A percentile compares a stretch with the other conserved stretches of the same genome.
Evolutionary conservation across 2,329 filamentous ascomycete species (phyloP).

Genomic region (Coniochaeta hoffmannii): DNA sequence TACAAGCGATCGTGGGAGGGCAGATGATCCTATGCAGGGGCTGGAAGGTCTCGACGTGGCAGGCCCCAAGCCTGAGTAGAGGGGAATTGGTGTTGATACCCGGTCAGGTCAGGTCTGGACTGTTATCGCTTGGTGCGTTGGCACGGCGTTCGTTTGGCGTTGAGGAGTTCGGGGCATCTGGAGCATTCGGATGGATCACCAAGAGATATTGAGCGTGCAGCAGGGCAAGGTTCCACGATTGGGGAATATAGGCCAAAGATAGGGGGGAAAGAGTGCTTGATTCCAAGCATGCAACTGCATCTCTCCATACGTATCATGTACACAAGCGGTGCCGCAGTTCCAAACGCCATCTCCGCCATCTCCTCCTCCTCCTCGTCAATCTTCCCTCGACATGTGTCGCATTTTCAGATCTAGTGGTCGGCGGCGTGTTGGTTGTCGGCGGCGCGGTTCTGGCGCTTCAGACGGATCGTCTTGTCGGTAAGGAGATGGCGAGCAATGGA

Average conservation of each 20-base stretch:
- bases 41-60: slow-evolving; percentile 90
- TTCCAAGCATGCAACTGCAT: slow-evolving; percentile 5
- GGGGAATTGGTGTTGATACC: slow-evolving; percentile 14
- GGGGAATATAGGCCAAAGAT: background rate
- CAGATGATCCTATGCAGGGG: slow-evolving; percentile 89
- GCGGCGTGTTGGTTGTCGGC: slow-evolving; percentile 27
- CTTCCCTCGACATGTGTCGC: background rate
- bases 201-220: background rate
- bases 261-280: background rate
- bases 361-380: slow-evolving; percentile 8
- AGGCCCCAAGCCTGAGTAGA: slow-evolving; percentile 69
- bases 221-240: no score
- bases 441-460: slow-evolving; percentile 61
- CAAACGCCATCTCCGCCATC: slow-evolving; percentile 10
- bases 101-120: background rate
- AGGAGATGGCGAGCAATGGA: slow-evolving; percentile 75
- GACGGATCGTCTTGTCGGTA: slow-evolving; percentile 87
- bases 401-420: slow-evolving; percentile 26
- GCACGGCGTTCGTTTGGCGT: background rate
- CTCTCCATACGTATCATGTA: slow-evolving; percentile 5
- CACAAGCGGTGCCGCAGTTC: slow-evolving; percentile 4
- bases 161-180: slow-evolving; percentile 1
- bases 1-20: slow-evolving; percentile 41
- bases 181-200: background rate
- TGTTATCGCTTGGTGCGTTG: background rate